These are phyloP conservation scores for Alternaria brassicae DNA, from an alignment of 2,329 filamentous ascomycete species.

Conservation along the genomic window DNA sequence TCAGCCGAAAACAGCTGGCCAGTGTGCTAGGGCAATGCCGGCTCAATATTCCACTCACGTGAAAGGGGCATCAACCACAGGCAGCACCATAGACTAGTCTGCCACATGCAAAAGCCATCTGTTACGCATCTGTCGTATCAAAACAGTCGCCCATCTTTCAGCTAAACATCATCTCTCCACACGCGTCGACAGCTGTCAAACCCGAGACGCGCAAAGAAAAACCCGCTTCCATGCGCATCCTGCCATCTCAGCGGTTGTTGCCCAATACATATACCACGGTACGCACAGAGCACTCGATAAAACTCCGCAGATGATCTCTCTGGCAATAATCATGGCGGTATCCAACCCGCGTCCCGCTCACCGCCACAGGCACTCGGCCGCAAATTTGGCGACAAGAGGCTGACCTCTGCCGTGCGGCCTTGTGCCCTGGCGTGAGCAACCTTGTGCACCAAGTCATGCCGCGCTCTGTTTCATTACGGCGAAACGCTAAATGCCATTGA, in stretches of 20 bases:
- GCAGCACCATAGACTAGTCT: constrained; percentile 21
- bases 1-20: constrained; percentile 42
- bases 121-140: constrained; percentile 28
- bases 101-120: constrained; percentile 16
- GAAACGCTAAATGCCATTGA: constrained; percentile 8
- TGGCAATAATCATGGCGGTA: constrained; percentile 27
- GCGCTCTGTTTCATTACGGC: constrained; percentile 18
- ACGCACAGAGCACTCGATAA: constrained; percentile 31
- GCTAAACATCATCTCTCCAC: not conserved
- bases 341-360: constrained; percentile 27
- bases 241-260: constrained; percentile 30
- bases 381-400: constrained; percentile 13
- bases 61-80: constrained; percentile 33
- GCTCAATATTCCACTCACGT: constrained; percentile 37
- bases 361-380: constrained; percentile 26
- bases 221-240: constrained; percentile 13
- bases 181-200: constrained; percentile 6
- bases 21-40: constrained; percentile 31
- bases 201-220: constrained; percentile 19
- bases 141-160: constrained; percentile 26
- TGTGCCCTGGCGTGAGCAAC: constrained; percentile 1
- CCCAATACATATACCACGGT: constrained; percentile 16
- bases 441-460: constrained; percentile 12
- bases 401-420: constrained; percentile 6
- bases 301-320: constrained; percentile 33